Evolutionary conservation across 2,329 filamentous ascomycete species (phyloP).

Genomic region (Penicillium sp.): DNA sequence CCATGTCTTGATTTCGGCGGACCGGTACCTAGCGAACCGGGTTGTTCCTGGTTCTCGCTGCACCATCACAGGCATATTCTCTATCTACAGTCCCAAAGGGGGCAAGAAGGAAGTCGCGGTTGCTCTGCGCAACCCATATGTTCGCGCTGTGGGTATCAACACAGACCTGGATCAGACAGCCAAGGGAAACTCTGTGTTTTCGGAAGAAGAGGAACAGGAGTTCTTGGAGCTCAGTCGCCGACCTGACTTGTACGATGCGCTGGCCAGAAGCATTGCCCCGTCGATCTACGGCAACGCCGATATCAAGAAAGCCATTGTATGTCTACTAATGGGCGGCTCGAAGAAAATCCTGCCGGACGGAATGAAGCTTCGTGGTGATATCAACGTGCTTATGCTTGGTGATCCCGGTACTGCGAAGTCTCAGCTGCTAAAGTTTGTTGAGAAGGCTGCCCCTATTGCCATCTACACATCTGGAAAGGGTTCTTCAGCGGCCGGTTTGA

Average conservation of each 20-base stretch:
- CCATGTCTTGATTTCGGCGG: conserved; percentile 94
- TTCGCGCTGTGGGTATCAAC: conserved; percentile 87
- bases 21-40: conserved; percentile 89
- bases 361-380: conserved; percentile 96
- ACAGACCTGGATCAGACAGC: conserved; percentile 85
- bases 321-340: conserved; percentile 86
- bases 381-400: conserved; percentile 94
- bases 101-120: conserved; percentile 81
- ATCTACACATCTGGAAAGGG: conserved; percentile 99
- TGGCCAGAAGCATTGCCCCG: conserved; percentile 89
- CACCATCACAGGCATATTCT: conserved; percentile 95
- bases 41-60: conserved; percentile 94
- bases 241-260: conserved; percentile 86
- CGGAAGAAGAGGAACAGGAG: conserved; percentile 95
- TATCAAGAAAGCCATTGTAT: conserved; percentile 97
- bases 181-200: conserved; percentile 79
- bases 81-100: conserved; percentile 92
- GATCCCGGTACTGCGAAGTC: conserved; percentile 98
- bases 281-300: conserved; percentile 95
- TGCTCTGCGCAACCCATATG: conserved; percentile 91
- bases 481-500: conserved; percentile 94
- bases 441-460: conserved; percentile 91
- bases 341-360: conserved; percentile 98
- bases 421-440: conserved; percentile 93
- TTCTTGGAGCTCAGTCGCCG: conserved; percentile 87